Evolutionary conservation across 352 stramenopile genomes (phyloP).

Genomic region (Pythium pyrilobum): DNA sequence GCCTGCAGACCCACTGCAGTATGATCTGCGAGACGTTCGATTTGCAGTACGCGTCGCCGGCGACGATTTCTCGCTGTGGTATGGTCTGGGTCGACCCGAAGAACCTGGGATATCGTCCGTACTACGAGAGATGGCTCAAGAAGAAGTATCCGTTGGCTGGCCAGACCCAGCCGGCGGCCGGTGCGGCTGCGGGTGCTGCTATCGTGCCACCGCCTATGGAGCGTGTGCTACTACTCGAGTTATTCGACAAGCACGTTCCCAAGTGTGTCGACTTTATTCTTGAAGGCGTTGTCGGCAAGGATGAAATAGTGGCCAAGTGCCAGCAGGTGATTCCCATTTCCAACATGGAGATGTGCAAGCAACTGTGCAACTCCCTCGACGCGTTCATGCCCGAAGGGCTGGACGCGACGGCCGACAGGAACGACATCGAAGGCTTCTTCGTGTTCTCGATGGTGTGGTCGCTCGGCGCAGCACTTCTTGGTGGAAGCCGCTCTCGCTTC

Average conservation of each 20-base stretch:
- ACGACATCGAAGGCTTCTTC: constrained; percentile 88
- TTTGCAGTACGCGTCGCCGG: constrained; percentile 93
- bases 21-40: constrained; percentile 97
- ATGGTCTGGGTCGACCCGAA: constrained; percentile 98
- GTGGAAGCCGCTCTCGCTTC: constrained; percentile 72
- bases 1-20: constrained; percentile 87
- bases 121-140: constrained; percentile 93
- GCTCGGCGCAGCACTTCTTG: constrained; percentile 85
- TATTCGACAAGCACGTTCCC: constrained; percentile 94
- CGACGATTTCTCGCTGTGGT: constrained; percentile 93
- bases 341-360: constrained; percentile 95
- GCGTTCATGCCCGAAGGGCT: constrained; percentile 73
- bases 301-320: constrained; percentile 87
- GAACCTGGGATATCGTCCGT: constrained; percentile 93
- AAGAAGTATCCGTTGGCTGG: constrained; percentile 68
- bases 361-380: constrained; percentile 91
- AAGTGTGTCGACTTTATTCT: constrained; percentile 92
- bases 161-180: background rate
- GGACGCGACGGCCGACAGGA: constrained; percentile 39
- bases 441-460: constrained; percentile 93
- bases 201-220: constrained; percentile 37
- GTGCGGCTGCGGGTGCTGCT: background rate
- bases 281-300: constrained; percentile 82
- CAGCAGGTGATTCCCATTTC: constrained; percentile 92
- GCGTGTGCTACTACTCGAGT: constrained; percentile 50